Evolutionary conservation across 768 basidiomycete species (phyloP), one percentile per base, ranked within the genome.

Genomic region (Tricholoma furcatifolium): DNA sequence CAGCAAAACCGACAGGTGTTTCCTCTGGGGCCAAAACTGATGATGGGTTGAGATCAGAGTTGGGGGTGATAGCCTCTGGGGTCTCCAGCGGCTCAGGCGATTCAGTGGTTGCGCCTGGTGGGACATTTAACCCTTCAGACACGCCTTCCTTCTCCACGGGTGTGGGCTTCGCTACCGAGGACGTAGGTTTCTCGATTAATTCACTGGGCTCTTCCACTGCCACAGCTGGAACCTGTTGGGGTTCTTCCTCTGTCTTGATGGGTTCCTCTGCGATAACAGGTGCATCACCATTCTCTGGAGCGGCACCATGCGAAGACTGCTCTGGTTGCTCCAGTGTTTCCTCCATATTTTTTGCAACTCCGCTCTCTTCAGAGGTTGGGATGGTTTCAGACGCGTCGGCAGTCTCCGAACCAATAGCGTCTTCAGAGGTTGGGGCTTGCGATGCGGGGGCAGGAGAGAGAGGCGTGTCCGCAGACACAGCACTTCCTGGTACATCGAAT

Each of bases 341-440:
- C 30, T 52, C 57, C n/a, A 18, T 15, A 21, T 10, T 3, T 27
- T 27, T 32, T 20, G 39, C 35, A 39, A 53, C 56, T 24, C 32
- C 57, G 8, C 21, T 34, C 34, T 36, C 31, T 34, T 50, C 43
- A 42, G 45, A 55, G 31, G 59, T 50, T 2, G 68, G 68, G 57
- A 67, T 70, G 57, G 71, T 66, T 61, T 78, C 73, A 21, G 65
- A 58, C 4, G 68, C 72, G 50, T 73, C 75, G 43, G 76, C 73
- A 12, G 76, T 45, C 45, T 47, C 39, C 3, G 41, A 38, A 34
- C 20, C 17, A n/a, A 6, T 15, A 40, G 20, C 12, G 18, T 23
- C 48, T 23, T 34, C 41, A 36, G 32, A 32, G 17, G 10, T 24
- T 11, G 41, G 35, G 2, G 23, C 30, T 31, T 32, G 23, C 6